Base-by-base conservation (phyloP, 2,329 filamentous ascomycete species). In the Pleurostoma richardsiae region DNA sequence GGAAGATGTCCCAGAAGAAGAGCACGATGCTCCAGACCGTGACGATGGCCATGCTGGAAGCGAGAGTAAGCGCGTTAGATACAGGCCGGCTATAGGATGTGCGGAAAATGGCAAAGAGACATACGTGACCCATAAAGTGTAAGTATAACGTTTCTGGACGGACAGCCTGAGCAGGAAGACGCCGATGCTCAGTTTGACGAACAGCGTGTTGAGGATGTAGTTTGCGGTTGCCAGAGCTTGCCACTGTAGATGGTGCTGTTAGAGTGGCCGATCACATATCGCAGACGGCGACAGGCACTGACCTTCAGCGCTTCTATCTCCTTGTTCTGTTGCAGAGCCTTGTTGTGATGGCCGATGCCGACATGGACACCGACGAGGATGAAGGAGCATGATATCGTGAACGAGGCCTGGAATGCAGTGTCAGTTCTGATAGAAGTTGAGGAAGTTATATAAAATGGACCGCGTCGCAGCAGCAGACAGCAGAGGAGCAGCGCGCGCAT, bases 121-220 rank as follows among this genome's bases (percentile, higher is more conserved):
- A 19, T 19, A 19, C 19, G 19, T 19, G 41, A 61, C 54, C 52
- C 67, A 66, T 5, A 80, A 67, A 33, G 71, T 72, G 56, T 68
- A 76, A 27, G 65, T 71, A 55, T 79, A 80, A 26, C 69, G 57
- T 41, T 62, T 69, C 39, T 68, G 62, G 4, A 68, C 65, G 1
- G 74, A 70, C 11, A 79, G 62, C 5, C 73, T 67, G 19, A 80
- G 58, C 6, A 79, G 66, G 49, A 78, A 77, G 48, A 79, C 62
- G 31, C 70, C 72, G 42, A 80, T 78, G 59, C 76, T 76, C 43
- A 79, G 60, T 59, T 80, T 80, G 60, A 78, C 71, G 49, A 80
- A 71, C 67, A 78, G 72, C 75, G 80, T 80, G 50, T 76, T 68
- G 7, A 71, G 51, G 40, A 79, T 62, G 46, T 79, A 79, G 3